phyloP scores from a whole-genome alignment of 768 basidiomycete species.

The Termitomyces sp. region DNA sequence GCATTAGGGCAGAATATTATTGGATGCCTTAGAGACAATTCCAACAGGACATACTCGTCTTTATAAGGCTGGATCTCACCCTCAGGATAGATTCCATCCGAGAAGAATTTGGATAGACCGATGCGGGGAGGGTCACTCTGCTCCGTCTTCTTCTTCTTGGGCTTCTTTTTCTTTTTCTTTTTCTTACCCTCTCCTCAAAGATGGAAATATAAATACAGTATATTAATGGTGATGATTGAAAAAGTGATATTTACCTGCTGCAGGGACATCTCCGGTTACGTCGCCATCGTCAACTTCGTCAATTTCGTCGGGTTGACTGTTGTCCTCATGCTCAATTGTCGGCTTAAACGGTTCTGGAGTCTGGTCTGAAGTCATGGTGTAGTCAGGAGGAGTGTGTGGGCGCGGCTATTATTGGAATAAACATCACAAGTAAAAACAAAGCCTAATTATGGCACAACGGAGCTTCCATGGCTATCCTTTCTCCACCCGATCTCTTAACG shows the following conservation, averaged over 20 bases:
- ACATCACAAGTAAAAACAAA: constrained; percentile 13
- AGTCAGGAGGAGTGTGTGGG: neutral
- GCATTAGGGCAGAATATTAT: constrained; percentile 8
- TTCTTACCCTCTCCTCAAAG: constrained; percentile 54
- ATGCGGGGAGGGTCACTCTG: constrained; percentile 93
- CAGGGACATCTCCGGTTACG: constrained; percentile 12
- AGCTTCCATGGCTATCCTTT: neutral
- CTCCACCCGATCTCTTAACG: constrained; percentile 23
- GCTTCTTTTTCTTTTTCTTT: constrained; percentile 95
- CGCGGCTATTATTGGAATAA: neutral
- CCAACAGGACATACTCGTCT: constrained; percentile 66
- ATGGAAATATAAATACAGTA: neutral
- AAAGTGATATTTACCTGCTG: constrained; percentile 14
- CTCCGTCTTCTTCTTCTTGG: constrained; percentile 77
- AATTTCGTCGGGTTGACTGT: constrained; percentile 11
- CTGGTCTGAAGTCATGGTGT: constrained; percentile 11
- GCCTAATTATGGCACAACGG: neutral
- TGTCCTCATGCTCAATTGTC: constrained; percentile 9
- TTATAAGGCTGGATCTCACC: constrained; percentile 91
- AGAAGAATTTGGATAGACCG: constrained; percentile 85
- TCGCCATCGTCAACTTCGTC: constrained; percentile 22
- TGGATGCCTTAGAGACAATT: neutral
- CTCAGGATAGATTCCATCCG: constrained; percentile 82
- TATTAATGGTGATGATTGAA: constrained; percentile 1
- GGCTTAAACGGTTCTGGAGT: constrained; percentile 9